These are phyloP conservation scores for Mortierella alpina DNA, from an alignment of 192 early-diverging fungal genomes.

Conservation along the genomic window DNA sequence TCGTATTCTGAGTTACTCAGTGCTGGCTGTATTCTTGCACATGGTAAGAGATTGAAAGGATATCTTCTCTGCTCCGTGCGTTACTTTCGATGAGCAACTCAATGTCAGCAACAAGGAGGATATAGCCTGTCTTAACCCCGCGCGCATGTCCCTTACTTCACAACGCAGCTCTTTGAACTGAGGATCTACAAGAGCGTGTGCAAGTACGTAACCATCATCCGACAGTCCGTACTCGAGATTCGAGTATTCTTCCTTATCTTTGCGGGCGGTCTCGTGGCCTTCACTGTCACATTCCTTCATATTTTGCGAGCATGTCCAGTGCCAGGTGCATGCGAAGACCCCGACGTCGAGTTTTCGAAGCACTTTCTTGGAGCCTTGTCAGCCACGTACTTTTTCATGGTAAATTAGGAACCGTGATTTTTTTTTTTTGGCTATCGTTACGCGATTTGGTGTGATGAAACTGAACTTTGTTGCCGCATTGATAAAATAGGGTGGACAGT, in stretches of 20 bases:
- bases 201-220: conserved; percentile 33
- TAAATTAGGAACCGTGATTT: background rate
- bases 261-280: conserved; percentile 22
- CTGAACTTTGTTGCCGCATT: no score
- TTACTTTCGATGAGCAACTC: no score
- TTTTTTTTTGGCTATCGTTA: background rate
- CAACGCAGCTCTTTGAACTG: conserved; percentile 31
- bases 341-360: background rate
- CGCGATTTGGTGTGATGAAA: no score
- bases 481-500: background rate
- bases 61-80: background rate
- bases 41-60: background rate
- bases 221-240: conserved; percentile 13
- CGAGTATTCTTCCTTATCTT: conserved; percentile 46
- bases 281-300: conserved; percentile 24
- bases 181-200: conserved; percentile 30
- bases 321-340: background rate
- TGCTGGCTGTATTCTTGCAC: conserved; percentile 19
- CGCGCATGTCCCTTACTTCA: background rate
- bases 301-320: conserved; percentile 4
- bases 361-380: conserved; percentile 25
- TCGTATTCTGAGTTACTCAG: conserved; percentile 13
- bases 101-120: background rate
- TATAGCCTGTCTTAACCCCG: no score
- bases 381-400: conserved; percentile 38